Conservation (phyloP, 2,329 filamentous ascomycete genomes). For the Hymenoscyphus scutula region DNA sequence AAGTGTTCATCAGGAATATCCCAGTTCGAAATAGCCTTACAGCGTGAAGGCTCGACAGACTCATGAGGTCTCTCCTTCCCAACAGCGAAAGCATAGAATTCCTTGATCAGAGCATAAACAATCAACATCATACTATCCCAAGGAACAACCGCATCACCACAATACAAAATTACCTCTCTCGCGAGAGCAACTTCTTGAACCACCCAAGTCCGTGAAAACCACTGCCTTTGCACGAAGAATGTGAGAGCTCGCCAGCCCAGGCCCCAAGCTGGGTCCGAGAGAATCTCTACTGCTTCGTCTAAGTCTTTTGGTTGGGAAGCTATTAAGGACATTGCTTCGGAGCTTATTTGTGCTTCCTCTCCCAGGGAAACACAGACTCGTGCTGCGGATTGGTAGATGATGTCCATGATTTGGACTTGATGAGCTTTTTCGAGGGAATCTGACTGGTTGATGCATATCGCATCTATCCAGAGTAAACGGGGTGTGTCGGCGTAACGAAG, state of each 20-base stretch:
- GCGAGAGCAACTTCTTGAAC: conserved; percentile 7
- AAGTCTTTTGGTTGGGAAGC: not conserved
- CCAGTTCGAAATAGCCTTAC: not conserved
- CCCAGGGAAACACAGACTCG: conserved; percentile 32
- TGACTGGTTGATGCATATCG: conserved; percentile 30
- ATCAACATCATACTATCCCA: not conserved
- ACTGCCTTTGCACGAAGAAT: conserved; percentile 5
- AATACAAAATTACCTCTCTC: not conserved
- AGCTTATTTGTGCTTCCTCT: conserved; percentile 4
- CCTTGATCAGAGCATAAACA: not conserved
- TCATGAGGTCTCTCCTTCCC: not conserved
- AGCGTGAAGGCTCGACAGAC: not conserved
- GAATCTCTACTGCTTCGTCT: not conserved
- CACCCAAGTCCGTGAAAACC: conserved; percentile 2
- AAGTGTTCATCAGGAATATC: not conserved
- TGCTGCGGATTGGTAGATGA: conserved; percentile 27
- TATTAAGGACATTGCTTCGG: conserved; percentile 4
- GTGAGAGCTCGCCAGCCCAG: conserved; percentile 4
- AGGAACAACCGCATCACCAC: not conserved
- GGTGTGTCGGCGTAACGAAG: not conserved
- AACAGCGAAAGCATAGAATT: not conserved
- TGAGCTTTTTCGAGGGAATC: conserved; percentile 20
- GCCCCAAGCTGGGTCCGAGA: not conserved
- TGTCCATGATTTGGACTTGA: conserved; percentile 29
- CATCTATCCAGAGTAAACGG: conserved; percentile 27